Conservation (phyloP, 306 rosid species). For the Herpetospermum pedunculosum region DNA sequence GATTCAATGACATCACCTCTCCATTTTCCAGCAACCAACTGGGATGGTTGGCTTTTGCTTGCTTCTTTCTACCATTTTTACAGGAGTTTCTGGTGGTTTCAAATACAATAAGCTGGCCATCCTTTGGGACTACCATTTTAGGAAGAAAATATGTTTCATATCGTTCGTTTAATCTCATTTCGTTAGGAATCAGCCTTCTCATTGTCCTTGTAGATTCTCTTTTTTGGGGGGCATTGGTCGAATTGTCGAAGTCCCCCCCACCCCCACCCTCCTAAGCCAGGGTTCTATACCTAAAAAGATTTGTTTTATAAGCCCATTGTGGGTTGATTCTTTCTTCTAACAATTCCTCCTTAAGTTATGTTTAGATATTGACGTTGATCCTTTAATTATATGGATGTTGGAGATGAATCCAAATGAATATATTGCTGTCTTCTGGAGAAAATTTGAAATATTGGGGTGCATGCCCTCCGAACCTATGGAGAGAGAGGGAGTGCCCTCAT, state of each 20-base stretch:
- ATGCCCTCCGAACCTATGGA: neutral
- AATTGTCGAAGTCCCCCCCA: neutral
- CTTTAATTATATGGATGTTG: neutral
- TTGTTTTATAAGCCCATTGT: neutral
- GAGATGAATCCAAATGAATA: neutral
- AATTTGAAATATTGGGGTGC: neutral
- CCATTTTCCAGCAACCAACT: neutral
- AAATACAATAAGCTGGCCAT: neutral
- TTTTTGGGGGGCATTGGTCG: neutral
- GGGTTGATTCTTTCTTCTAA: neutral
- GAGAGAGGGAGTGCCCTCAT: neutral
- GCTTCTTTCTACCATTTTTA: conserved; percentile 4
- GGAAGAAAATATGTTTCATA: neutral
- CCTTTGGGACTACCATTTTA: neutral
- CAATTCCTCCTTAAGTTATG: neutral
- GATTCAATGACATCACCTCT: conserved; percentile 6
- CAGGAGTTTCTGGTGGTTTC: neutral
- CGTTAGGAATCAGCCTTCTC: neutral
- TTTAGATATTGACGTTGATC: neutral
- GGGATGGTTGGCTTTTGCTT: neutral
- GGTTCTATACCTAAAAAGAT: neutral
- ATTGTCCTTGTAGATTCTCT: neutral
- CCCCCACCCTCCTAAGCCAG: neutral
- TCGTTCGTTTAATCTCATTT: neutral
- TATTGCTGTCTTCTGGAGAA: neutral